Evolutionary conservation across 2,329 filamentous ascomycete species (phyloP), one percentile per base, ranked within the genome.

Genomic region (Cercospora citrullina): DNA sequence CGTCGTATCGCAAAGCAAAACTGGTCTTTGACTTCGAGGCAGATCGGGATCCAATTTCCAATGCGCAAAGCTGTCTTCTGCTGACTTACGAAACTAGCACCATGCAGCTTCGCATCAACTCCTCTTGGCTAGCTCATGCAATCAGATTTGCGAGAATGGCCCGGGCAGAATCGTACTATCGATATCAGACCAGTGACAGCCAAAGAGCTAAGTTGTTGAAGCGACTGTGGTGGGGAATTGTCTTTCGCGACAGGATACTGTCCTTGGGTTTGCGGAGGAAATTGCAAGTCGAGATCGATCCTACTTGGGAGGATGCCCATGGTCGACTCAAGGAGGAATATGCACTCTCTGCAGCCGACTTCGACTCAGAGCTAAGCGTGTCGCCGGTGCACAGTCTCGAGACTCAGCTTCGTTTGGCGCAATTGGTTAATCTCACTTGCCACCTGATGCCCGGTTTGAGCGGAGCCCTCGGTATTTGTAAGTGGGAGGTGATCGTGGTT

Each of bases 201-300:
- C 57, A 61, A 18, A 45, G 59, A 18, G 68, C 70, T 6, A 68
- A 61, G 33, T 26, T 69, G 14, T 67, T 72, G 42, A 72, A 72
- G 42, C 68, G 70, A 6, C 42, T 72, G 9, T 72, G 70, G 70
- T 72, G 70, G 70, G 66, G 68, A 12, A 67, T 70, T 14, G 65
- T 72, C 23, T 69, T 70, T 31, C 67, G 70, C 33, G 70, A 72
- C 42, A 59, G 69, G 4, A 71, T 69, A 33, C 57, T 72, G 4
- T 70, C 70, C 21, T 21, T 72, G 16, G 70, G 70, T 1, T 53
- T 72, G n/a, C 64, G 70, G 2, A 53, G 70, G 14, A 66, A 65
- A 7, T 18, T 70, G 6, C 68, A 72, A 48, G 64, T 71, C 3
- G 53, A 62, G 21, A 57, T 72, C 4, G 68, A 71, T 28, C 60